phyloP scores from a whole-genome alignment of 2,329 filamentous ascomycete species.

The Colletotrichum sidae region DNA sequence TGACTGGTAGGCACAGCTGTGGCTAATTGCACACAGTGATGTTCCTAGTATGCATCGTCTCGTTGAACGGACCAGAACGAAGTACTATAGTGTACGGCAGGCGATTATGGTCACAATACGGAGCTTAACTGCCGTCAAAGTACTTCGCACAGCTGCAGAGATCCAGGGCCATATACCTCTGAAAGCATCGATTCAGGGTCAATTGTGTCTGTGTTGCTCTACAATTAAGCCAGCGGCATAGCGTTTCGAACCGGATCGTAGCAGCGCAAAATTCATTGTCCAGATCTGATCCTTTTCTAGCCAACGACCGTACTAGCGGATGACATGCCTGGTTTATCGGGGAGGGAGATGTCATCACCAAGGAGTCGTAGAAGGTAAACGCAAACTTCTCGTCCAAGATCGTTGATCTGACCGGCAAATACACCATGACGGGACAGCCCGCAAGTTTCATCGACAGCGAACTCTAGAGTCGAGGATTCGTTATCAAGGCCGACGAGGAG shows the following conservation, averaged over 20 bases:
- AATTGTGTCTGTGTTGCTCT: too few relatives aligned
- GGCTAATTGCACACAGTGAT: too few relatives aligned
- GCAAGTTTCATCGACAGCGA: slow-evolving; percentile 26
- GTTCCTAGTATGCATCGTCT: background rate
- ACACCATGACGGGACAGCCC: slow-evolving; percentile 14
- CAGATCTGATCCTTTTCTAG: slow-evolving; percentile 1
- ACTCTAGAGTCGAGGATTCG: slow-evolving; percentile 25
- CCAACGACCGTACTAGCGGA: slow-evolving; percentile 22
- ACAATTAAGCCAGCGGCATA: too few relatives aligned
- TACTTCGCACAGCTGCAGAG: too few relatives aligned
- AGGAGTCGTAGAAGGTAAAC: slow-evolving; percentile 2
- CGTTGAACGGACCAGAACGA: background rate
- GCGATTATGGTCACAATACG: background rate
- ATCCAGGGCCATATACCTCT: too few relatives aligned
- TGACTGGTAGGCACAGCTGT: slow-evolving; percentile 5
- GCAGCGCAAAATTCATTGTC: too few relatives aligned
- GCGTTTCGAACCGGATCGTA: background rate
- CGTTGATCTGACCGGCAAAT: slow-evolving; percentile 25
- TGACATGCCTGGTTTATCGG: slow-evolving; percentile 30
- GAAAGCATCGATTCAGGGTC: too few relatives aligned
- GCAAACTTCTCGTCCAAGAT: slow-evolving; percentile 21
- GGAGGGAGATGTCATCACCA: slow-evolving; percentile 9
- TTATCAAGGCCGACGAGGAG: slow-evolving; percentile 14
- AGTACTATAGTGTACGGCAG: too few relatives aligned
- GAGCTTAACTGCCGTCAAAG: too few relatives aligned